phyloP scores from a whole-genome alignment of 805 yeast genomes.

The Kodamaea kakaduensis region DNA sequence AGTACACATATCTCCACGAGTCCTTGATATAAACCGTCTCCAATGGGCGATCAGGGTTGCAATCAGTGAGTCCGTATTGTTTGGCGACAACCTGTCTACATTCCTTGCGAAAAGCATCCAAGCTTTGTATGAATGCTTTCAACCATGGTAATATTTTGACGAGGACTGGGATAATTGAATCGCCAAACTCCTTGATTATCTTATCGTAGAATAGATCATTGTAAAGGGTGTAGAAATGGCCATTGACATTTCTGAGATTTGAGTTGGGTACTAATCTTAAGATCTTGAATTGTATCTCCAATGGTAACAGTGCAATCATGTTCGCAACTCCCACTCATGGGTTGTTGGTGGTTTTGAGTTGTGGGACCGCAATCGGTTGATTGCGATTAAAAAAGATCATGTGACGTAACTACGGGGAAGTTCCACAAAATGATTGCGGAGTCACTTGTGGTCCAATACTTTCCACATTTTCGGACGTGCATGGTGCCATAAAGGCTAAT shows the following conservation, averaged over 20 bases:
- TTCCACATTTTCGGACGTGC: too few species aligned
- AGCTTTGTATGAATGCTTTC: slow-evolving; percentile 33
- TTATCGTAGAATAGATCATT: slow-evolving; percentile 46
- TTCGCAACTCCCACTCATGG: background rate
- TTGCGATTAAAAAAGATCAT: slow-evolving; percentile 1
- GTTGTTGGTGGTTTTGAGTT: background rate
- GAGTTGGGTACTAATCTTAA: slow-evolving; percentile 31
- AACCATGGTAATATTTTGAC: slow-evolving; percentile 38
- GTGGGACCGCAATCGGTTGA: slow-evolving; percentile 1
- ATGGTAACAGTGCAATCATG: slow-evolving; percentile 29
- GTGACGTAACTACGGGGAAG: slow-evolving; percentile 3
- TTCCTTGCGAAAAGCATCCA: slow-evolving; percentile 31
- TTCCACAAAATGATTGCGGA: too few species aligned
- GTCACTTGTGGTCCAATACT: too few species aligned
- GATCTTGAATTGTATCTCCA: slow-evolving; percentile 40
- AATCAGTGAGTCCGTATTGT: slow-evolving; percentile 26
- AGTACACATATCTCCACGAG: slow-evolving; percentile 53
- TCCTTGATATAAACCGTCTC: slow-evolving; percentile 38
- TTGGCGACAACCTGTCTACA: slow-evolving; percentile 26
- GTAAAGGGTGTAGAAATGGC: slow-evolving; percentile 46
- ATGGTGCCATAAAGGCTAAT: too few species aligned
- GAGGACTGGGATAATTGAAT: slow-evolving; percentile 26
- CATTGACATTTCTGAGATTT: slow-evolving; percentile 29
- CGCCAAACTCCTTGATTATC: slow-evolving; percentile 35
- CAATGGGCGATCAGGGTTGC: slow-evolving; percentile 15